phyloP scores from a whole-genome alignment of 352 stramenopile species.

The Stramenopiles sp. region DNA sequence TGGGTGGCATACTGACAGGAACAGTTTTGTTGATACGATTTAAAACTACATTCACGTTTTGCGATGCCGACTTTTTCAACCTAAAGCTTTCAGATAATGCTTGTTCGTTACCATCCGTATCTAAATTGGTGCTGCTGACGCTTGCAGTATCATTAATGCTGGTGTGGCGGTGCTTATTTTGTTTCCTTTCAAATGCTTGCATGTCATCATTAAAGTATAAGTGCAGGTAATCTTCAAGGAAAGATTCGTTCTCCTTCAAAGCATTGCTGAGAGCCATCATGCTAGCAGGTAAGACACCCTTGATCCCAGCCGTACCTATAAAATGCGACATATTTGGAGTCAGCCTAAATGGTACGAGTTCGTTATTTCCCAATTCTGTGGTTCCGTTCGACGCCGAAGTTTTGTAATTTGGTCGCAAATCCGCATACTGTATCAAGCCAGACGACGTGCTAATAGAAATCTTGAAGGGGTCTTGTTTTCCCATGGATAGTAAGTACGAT shows the following conservation, averaged over 20 bases:
- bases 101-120: slow-evolving; percentile 6
- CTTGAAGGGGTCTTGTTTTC: slow-evolving; percentile 52
- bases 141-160: not conserved
- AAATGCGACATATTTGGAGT: slow-evolving; percentile 65
- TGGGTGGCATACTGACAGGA: not conserved
- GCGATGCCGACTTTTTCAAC: not conserved
- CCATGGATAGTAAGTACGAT: slow-evolving; percentile 55
- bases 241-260: slow-evolving; percentile 3
- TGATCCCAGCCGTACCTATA: slow-evolving; percentile 49
- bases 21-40: not conserved
- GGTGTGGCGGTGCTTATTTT: slow-evolving; percentile 13
- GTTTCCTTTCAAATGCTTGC: slow-evolving; percentile 19
- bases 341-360: slow-evolving; percentile 67
- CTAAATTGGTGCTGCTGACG: slow-evolving; percentile 11
- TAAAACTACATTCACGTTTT: not conserved
- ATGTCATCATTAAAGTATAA: slow-evolving; percentile 15
- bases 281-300: slow-evolving; percentile 53
- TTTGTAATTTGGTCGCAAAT: slow-evolving; percentile 53
- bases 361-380: no score
- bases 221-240: slow-evolving; percentile 7
- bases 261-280: slow-evolving; percentile 43
- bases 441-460: slow-evolving; percentile 52
- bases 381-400: slow-evolving; percentile 47
- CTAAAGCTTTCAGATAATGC: not conserved
- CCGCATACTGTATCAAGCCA: slow-evolving; percentile 48